Evolutionary conservation across 352 stramenopile species (phyloP), one percentile per base, ranked within the genome.

Genomic region (Aphanomyces invadans): DNA sequence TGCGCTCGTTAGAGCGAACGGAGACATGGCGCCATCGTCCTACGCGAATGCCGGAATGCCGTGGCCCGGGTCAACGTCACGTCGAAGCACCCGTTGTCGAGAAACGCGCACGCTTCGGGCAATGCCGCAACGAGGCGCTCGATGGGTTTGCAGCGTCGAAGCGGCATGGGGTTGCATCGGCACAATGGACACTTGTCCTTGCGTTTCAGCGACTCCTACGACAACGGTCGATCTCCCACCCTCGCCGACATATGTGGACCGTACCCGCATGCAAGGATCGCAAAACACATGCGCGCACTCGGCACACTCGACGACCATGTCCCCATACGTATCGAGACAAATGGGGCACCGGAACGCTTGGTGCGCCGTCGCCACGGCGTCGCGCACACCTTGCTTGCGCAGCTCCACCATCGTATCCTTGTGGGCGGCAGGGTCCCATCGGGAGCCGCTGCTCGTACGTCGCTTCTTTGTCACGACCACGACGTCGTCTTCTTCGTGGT

Each of bases 201-300:
- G 10, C 55, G 55, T 38, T 36, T 52, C 15, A 64, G 38, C 36
- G 32, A 64, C 28, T 48, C 55, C 55, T 64, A 49, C 12, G 25
- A 25, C 49, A 26, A 29, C n/a, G 15, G 51, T 17, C 31, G 2
- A 9, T 46, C 44, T 2, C 10, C 21, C 19, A 19, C 31, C 12
- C 31, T 64, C 53, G 32, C 36, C 25, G 31, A 23, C 53, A 32
- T 12, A 60, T n/a, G 29, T 60, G n/a, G 46, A 19, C 19, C 32
- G 31, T 62, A 64, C 55, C 36, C 2, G 7, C 10, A 64, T 32
- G 36, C 55, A 64, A 19, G 55, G 7, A 11, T 64, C 32, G 55
- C 55, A 64, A 64, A 64, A 64, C 21, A 51, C 55, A 25, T 64
- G 55, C 2, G 55, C 55, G 39, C 55, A 64, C 28, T 48, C 55